Percentiles rank a stretch among this genome's conserved stretches.
Conservation (phyloP, 139 green algal genomes). For the Pedinophyceae sp. region DNA sequence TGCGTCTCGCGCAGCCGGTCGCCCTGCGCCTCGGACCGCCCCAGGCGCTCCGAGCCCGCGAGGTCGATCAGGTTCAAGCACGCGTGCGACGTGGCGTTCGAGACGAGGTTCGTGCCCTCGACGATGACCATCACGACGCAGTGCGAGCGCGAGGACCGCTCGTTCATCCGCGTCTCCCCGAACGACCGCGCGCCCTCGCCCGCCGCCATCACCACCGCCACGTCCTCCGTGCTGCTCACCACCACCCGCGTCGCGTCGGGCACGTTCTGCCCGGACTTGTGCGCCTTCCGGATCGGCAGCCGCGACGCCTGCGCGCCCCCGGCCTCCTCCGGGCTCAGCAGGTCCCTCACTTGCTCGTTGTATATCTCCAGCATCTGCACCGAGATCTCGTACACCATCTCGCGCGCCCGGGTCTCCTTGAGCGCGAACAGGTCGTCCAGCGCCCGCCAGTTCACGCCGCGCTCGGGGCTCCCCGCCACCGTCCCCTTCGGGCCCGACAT, state of each 20-base stretch:
- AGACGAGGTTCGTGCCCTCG: conserved; percentile 8
- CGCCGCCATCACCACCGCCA: conserved; percentile 8
- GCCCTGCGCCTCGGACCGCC: conserved; percentile 23
- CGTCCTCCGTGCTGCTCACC: conserved; percentile 11
- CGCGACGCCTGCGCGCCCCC: background rate
- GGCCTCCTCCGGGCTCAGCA: conserved; percentile 21
- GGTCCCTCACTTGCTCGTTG: conserved; percentile 45
- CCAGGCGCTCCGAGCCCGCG: conserved; percentile 43
- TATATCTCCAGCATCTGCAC: conserved; percentile 53
- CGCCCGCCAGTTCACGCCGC: conserved; percentile 28
- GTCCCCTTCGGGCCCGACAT: conserved; percentile 13
- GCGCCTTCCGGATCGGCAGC: background rate
- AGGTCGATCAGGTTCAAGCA: conserved; percentile 69
- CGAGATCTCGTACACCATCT: conserved; percentile 4
- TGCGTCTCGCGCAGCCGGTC: conserved; percentile 51
- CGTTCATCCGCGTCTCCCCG: conserved; percentile 19
- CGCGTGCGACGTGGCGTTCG: conserved; percentile 18
- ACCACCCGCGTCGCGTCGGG: conserved; percentile 4
- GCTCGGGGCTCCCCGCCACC: background rate
- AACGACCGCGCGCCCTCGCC: conserved; percentile 5
- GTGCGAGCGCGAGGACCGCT: conserved; percentile 18
- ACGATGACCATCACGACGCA: conserved; percentile 17
- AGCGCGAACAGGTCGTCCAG: conserved; percentile 24
- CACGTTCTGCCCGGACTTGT: conserved; percentile 6
- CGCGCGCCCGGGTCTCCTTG: background rate